These are phyloP conservation scores for Hymenoscyphus salicellus DNA, from an alignment of 2,329 filamentous ascomycete species.

Conservation along the genomic window DNA sequence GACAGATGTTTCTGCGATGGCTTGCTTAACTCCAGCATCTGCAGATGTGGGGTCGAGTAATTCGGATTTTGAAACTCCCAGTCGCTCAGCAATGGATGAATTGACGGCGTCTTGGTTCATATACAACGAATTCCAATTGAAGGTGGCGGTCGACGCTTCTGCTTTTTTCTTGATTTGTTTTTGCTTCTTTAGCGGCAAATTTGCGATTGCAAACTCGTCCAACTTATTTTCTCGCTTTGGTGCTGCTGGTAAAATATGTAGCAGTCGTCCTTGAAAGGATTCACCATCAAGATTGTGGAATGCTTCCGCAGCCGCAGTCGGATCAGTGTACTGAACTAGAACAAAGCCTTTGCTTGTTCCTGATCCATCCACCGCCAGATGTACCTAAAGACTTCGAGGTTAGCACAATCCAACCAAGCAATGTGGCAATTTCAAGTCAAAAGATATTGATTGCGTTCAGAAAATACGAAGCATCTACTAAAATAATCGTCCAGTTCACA, in stretches of 20 bases:
- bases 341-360: conserved; percentile 86
- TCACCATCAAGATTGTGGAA: conserved; percentile 77
- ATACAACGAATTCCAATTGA: conserved; percentile 99
- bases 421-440: conserved; percentile 21
- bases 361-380: conserved; percentile 72
- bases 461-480: conserved; percentile 99
- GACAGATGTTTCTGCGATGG: conserved; percentile 90
- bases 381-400: conserved; percentile 62
- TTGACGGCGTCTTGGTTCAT: conserved; percentile 97
- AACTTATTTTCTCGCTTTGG: conserved; percentile 78
- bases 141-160: conserved; percentile 72
- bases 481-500: conserved; percentile 94
- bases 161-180: conserved; percentile 82
- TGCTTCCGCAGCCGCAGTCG: conserved; percentile 72
- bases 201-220: conserved; percentile 85
- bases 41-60: conserved; percentile 92
- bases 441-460: conserved; percentile 49
- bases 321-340: conserved; percentile 73
- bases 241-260: conserved; percentile 84
- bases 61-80: conserved; percentile 88
- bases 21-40: conserved; percentile 93
- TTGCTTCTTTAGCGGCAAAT: conserved; percentile 91
- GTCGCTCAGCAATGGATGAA: conserved; percentile 77
- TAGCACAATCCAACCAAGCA: conserved; percentile 37
- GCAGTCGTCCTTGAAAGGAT: conserved; percentile 85